Evolutionary conservation across 2,329 filamentous ascomycete species (phyloP).

Genomic region (Beauveria scarabaeidicola): DNA sequence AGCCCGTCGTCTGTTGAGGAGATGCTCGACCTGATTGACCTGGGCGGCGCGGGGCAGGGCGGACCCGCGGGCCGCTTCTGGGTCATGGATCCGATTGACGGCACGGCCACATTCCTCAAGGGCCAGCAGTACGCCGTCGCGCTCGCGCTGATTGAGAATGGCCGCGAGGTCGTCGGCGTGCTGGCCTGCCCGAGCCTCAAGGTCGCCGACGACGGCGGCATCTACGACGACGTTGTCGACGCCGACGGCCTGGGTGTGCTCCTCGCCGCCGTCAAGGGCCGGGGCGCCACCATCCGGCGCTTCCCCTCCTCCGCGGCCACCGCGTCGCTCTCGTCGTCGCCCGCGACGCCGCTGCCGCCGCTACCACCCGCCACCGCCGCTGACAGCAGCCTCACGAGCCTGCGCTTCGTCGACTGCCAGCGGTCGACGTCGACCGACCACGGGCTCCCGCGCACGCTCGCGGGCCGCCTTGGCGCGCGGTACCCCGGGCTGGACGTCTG

Average conservation of each 20-base stretch:
- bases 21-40: conserved; percentile 54
- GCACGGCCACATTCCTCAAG: conserved; percentile 52
- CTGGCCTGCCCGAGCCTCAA: conserved; percentile 52
- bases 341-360: conserved; percentile 15
- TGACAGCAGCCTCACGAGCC: conserved; percentile 6
- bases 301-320: conserved; percentile 14
- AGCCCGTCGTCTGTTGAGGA: conserved; percentile 39
- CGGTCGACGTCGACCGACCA: conserved; percentile 23
- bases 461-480: conserved; percentile 21
- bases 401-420: conserved; percentile 28
- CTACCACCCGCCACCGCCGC: conserved; percentile 16
- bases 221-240: conserved; percentile 26
- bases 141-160: conserved; percentile 48
- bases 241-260: conserved; percentile 27
- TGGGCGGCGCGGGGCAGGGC: conserved; percentile 37
- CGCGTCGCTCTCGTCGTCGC: conserved; percentile 15
- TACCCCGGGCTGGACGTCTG: conserved; percentile 31
- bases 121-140: conserved; percentile 57
- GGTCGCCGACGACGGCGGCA: conserved; percentile 25
- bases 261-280: conserved; percentile 25
- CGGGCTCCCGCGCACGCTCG: conserved; percentile 23
- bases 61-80: conserved; percentile 38
- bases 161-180: conserved; percentile 48
- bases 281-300: conserved; percentile 22
- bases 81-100: conserved; percentile 58